A percentile compares a stretch with the other conserved stretches of the same genome.
Evolutionary conservation across 2,329 filamentous ascomycete species (phyloP).

Genomic region (Mycosphaerella sp.): DNA sequence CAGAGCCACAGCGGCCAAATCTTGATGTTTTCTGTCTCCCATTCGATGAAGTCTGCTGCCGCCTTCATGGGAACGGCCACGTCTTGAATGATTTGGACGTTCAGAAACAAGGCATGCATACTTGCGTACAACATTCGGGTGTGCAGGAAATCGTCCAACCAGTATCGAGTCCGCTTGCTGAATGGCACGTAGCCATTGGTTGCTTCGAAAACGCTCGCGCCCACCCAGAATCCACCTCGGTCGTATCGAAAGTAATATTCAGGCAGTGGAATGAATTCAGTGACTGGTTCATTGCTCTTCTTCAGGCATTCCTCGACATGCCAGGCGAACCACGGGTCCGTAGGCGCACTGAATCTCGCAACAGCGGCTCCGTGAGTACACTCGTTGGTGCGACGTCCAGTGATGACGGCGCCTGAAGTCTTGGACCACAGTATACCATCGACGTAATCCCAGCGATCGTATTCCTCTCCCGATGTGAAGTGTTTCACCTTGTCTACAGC

Average conservation of each 20-base stretch:
- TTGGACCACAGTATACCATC: constrained; percentile 48
- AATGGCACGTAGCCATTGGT: constrained; percentile 57
- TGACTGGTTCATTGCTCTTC: constrained; percentile 36
- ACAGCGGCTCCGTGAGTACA: constrained; percentile 13
- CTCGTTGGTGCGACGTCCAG: constrained; percentile 39
- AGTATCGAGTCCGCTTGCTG: constrained; percentile 55
- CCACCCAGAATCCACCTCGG: constrained; percentile 64
- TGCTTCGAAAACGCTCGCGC: constrained; percentile 53
- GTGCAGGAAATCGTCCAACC: constrained; percentile 58
- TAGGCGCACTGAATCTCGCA: constrained; percentile 38
- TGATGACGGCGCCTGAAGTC: constrained; percentile 40
- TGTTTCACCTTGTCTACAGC: constrained; percentile 39
- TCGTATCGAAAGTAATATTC: constrained; percentile 70
- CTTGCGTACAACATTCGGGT: constrained; percentile 57
- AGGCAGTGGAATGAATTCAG: constrained; percentile 54
- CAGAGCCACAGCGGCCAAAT: constrained; percentile 48
- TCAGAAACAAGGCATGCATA: constrained; percentile 56
- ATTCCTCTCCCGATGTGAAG: constrained; percentile 30
- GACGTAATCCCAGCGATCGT: constrained; percentile 44
- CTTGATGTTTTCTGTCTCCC: constrained; percentile 36
- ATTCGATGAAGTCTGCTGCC: constrained; percentile 41
- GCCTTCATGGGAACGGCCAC: constrained; percentile 45
- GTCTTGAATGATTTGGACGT: constrained; percentile 59
- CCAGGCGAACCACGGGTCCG: constrained; percentile 49
- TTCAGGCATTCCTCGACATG: constrained; percentile 36